These are phyloP conservation scores for Clarireedia sp. DNA, from an alignment of 2,329 filamentous ascomycete species.

Conservation along the genomic window DNA sequence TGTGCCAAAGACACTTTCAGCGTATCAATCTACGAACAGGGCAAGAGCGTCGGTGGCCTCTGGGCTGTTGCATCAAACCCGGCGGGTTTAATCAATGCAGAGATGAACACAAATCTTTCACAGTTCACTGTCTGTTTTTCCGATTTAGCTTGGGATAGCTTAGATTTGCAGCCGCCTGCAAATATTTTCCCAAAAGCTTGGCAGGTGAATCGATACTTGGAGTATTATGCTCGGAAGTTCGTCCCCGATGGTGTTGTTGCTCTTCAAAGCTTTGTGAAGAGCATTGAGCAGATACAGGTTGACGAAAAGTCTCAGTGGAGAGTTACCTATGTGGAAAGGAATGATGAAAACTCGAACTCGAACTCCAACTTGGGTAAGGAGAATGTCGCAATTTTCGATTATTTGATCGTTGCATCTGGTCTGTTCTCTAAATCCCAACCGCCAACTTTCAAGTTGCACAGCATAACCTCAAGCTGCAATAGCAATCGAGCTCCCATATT, in stretches of 20 bases:
- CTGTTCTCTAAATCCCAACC: neutral
- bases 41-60: conserved; percentile 6
- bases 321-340: neutral
- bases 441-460: neutral
- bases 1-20: neutral
- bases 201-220: conserved; percentile 12
- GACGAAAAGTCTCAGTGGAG: neutral
- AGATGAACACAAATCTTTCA: conserved; percentile 10
- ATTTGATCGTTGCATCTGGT: conserved; percentile 4
- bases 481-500: neutral
- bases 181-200: conserved; percentile 4
- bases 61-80: conserved; percentile 10
- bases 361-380: neutral
- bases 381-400: neutral
- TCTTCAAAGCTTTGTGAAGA: neutral
- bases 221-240: conserved; percentile 5
- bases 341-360: neutral
- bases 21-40: conserved; percentile 8
- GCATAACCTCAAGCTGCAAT: neutral
- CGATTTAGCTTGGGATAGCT: conserved; percentile 7
- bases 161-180: neutral
- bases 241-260: neutral
- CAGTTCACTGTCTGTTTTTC: conserved; percentile 13
- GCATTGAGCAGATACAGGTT: neutral
- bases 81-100: conserved; percentile 5